Evolutionary conservation across 2,329 filamentous ascomycete genomes (phyloP).

Genomic region (Colletotrichum magnum): DNA sequence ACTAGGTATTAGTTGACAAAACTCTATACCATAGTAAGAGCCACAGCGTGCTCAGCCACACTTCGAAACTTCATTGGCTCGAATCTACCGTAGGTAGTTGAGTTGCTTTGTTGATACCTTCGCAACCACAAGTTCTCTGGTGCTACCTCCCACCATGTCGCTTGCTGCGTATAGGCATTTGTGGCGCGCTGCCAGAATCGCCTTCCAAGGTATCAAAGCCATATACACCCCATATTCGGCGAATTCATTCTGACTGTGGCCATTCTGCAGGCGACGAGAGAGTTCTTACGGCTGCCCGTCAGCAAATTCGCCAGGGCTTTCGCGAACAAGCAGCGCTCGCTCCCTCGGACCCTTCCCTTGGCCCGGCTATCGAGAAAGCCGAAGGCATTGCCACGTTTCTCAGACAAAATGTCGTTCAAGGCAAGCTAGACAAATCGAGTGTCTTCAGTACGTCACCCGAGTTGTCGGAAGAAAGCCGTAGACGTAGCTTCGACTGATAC

Average conservation of each 20-base stretch:
- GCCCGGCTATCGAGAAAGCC: constrained; percentile 81
- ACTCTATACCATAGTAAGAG: no score
- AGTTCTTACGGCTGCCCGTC: constrained; percentile 78
- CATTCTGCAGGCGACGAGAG: constrained; percentile 74
- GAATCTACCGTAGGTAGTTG: no score
- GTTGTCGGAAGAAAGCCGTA: background rate
- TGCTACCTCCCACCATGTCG: constrained; percentile 64
- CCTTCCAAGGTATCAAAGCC: constrained; percentile 79
- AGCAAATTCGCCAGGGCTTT: constrained; percentile 82
- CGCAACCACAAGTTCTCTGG: background rate
- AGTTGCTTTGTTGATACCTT: no score
- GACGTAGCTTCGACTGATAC: constrained; percentile 2
- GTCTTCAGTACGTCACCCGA: constrained; percentile 72
- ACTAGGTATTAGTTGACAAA: no score
- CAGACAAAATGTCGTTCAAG: constrained; percentile 90
- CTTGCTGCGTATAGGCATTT: constrained; percentile 85
- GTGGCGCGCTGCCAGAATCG: constrained; percentile 83
- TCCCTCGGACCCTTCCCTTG: constrained; percentile 69
- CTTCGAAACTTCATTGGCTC: no score
- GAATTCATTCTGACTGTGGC: constrained; percentile 8
- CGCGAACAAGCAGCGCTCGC: constrained; percentile 74
- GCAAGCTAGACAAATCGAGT: constrained; percentile 66
- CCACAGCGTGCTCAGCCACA: no score
- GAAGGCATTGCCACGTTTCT: constrained; percentile 86
- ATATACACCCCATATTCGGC: background rate